A percentile compares a stretch with the other conserved stretches of the same genome.
Conservation (phyloP, 2,329 filamentous ascomycete genomes). For the Penicillium hordei region DNA sequence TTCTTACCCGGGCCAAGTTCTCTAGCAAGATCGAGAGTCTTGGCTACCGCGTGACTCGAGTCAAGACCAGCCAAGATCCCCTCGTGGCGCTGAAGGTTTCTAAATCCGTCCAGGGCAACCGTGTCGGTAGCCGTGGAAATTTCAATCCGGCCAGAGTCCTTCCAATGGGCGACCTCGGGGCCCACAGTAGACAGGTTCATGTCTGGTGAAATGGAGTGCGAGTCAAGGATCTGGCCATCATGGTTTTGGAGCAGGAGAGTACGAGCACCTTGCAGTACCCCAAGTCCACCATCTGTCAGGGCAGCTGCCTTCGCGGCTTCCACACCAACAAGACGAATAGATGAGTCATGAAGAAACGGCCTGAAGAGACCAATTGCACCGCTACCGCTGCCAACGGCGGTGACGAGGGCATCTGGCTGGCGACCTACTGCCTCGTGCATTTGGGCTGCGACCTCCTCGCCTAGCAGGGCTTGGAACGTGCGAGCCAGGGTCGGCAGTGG, state of each 20-base stretch:
- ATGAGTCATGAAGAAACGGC: constrained; percentile 18
- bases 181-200: constrained; percentile 27
- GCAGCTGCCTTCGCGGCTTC: constrained; percentile 22
- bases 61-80: constrained; percentile 24
- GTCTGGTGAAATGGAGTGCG: constrained; percentile 27
- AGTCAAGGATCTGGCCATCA: constrained; percentile 25
- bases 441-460: constrained; percentile 27
- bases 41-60: constrained; percentile 27
- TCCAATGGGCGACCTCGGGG: constrained; percentile 28
- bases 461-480: constrained; percentile 27
- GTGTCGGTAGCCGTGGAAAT: constrained; percentile 25
- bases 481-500: constrained; percentile 26
- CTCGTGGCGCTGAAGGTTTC: constrained; percentile 26
- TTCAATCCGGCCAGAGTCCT: constrained; percentile 26
- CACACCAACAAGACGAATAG: constrained; percentile 19
- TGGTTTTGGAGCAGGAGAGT: constrained; percentile 25
- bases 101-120: constrained; percentile 29
- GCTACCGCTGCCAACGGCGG: constrained; percentile 25
- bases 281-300: constrained; percentile 20
- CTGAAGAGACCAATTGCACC: constrained; percentile 26
- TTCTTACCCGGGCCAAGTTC: constrained; percentile 26
- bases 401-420: constrained; percentile 25
- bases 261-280: constrained; percentile 27
- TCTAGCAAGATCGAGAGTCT: constrained; percentile 15
- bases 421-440: constrained; percentile 19